These are phyloP conservation scores for Aspergillus tubingensis DNA, from an alignment of 2,329 filamentous ascomycete species.

Conservation along the genomic window DNA sequence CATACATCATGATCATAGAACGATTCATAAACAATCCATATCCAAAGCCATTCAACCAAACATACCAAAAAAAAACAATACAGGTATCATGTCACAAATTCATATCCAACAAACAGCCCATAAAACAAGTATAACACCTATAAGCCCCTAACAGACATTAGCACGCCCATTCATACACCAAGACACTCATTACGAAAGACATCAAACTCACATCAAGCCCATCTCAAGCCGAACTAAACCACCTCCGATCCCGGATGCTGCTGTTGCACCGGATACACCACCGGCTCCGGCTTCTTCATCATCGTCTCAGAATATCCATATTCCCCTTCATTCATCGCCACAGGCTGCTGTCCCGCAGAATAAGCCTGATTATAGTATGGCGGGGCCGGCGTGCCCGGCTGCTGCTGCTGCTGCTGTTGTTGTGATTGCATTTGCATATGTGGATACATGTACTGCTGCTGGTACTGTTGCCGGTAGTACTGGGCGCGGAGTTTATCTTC, in stretches of 20 bases:
- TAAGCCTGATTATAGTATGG: neutral
- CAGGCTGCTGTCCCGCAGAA: neutral
- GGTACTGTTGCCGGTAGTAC: neutral
- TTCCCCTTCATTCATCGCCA: neutral
- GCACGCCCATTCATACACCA: neutral
- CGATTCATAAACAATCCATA: neutral
- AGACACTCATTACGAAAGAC: neutral
- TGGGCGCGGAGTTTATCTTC: neutral
- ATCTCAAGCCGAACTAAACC: neutral
- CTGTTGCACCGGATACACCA: slow-evolving; percentile 1
- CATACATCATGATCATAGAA: neutral
- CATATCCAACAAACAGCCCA: neutral
- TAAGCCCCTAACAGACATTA: neutral
- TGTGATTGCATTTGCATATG: neutral
- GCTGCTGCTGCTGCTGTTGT: neutral
- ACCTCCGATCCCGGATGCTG: neutral
- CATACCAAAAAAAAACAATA: neutral
- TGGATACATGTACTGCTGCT: neutral
- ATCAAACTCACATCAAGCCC: slow-evolving; percentile 8
- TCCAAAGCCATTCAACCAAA: neutral
- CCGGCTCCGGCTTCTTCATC: slow-evolving; percentile 3
- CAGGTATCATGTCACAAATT: neutral
- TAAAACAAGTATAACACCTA: neutral
- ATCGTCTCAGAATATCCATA: neutral
- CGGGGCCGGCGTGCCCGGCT: neutral